These are phyloP conservation scores for Boletus rufocinnamomeus DNA, from an alignment of 768 basidiomycete genomes.

Conservation along the genomic window DNA sequence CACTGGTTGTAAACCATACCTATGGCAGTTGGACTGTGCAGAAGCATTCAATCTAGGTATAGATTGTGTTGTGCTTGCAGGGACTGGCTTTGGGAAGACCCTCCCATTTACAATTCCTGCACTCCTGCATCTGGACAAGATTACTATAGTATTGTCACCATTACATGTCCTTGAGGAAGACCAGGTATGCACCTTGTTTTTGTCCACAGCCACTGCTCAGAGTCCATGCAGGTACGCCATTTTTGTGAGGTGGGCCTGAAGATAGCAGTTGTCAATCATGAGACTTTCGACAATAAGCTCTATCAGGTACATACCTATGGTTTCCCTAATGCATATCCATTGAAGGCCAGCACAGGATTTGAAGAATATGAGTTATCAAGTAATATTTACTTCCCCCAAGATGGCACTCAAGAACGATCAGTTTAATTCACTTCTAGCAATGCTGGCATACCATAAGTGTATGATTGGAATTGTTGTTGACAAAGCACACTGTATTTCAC, in stretches of 20 bases:
- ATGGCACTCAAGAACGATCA: background rate
- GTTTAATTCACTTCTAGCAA: background rate
- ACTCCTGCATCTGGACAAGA: background rate
- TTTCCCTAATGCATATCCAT: background rate
- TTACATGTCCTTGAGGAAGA: background rate
- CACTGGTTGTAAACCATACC: no score
- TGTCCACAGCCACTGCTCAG: background rate
- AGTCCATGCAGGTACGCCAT: background rate
- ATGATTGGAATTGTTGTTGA: background rate
- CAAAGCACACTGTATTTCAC: background rate
- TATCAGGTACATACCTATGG: background rate
- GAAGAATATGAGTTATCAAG: background rate
- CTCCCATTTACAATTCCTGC: background rate
- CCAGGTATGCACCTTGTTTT: background rate
- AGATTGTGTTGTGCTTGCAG: constrained; percentile 3
- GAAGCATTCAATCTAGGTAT: background rate
- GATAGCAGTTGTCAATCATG: background rate
- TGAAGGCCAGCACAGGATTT: background rate
- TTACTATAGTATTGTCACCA: background rate
- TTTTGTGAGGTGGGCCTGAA: background rate
- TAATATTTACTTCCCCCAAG: background rate
- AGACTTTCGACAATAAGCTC: background rate
- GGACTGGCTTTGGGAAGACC: background rate
- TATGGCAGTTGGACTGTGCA: background rate
- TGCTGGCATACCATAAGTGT: background rate